Conservation (phyloP, 768 basidiomycete genomes). For the Leccinum incarnatum region DNA sequence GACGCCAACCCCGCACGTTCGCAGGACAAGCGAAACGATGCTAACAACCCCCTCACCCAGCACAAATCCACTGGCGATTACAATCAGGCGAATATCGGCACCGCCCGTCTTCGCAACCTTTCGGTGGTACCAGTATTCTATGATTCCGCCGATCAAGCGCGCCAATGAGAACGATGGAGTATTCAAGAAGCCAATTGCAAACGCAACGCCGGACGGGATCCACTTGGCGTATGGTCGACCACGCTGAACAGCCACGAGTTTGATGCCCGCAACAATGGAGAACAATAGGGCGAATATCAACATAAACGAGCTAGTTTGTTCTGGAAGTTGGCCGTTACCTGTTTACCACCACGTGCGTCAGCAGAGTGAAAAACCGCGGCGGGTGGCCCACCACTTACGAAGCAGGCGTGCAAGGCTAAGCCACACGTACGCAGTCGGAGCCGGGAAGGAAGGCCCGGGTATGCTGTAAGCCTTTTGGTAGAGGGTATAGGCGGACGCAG, state of each 20-base stretch:
- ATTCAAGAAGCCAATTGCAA: slow-evolving; percentile 94
- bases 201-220: slow-evolving; percentile 92
- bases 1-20: slow-evolving; percentile 70
- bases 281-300: slow-evolving; percentile 70
- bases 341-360: slow-evolving; percentile 17
- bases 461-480: slow-evolving; percentile 87
- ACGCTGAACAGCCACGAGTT: slow-evolving; percentile 53
- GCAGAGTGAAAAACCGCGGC: background rate
- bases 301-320: slow-evolving; percentile 78
- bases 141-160: slow-evolving; percentile 80
- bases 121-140: slow-evolving; percentile 69
- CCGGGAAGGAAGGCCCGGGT: slow-evolving; percentile 93
- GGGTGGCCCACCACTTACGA: slow-evolving; percentile 44
- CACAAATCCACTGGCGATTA: slow-evolving; percentile 93
- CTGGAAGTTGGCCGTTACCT: slow-evolving; percentile 84
- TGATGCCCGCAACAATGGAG: slow-evolving; percentile 60
- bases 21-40: slow-evolving; percentile 70
- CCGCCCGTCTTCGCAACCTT: slow-evolving; percentile 46
- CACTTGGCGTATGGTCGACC: slow-evolving; percentile 60
- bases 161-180: slow-evolving; percentile 94
- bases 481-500: slow-evolving; percentile 81
- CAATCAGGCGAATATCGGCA: slow-evolving; percentile 71
- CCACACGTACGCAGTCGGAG: slow-evolving; percentile 96
- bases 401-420: slow-evolving; percentile 70
- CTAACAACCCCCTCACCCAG: slow-evolving; percentile 92